Base-by-base conservation (phyloP, 202 grass and related monocot species). In the Saccharum hybrid region DNA sequence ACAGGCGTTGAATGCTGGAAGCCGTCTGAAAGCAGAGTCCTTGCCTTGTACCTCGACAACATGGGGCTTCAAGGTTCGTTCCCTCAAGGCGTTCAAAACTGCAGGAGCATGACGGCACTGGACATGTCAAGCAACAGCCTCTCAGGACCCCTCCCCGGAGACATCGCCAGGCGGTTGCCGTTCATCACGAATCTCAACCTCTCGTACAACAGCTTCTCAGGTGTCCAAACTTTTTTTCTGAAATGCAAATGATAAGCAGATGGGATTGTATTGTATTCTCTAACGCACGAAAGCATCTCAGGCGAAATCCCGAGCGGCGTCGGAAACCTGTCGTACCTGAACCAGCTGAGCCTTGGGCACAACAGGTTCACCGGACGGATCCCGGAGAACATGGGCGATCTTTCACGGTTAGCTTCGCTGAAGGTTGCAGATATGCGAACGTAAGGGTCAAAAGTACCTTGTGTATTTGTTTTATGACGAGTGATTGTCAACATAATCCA, bases 61-160 rank as follows among this genome's bases (percentile, higher is more conserved):
- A 69, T 90, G 63, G 92, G 92, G 21, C 66, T 94, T 71, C 8
- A 70, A 15, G 92, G 92, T 6, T 21, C 9, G 11, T 94, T 94
- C 63, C 87, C 92, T 15, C 63, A 8, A 40, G 92, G 85, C 4
- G 70, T 94, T n/a, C 19, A 90, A 30, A 80, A 86, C 15, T 91
- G 92, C 46, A 66, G 10, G 26, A 88, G 64, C 69, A 40, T 94
- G 51, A 71, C 41, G 3, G 14, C 13, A 12, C 78, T 92, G 15
- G 82, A 94, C 66, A 65, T 94, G 54, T 91, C 87, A 3, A 67
- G 4, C 49, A 90, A 94, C 84, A 84, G 71, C 4, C 22, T 94
- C 42, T 66, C 77, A n/a, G 92, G 89, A 22, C 38, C 72, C 2
- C 63, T 90, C 42, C 87, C 89, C 21, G 0, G 12, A 15, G 30